Evolutionary conservation across 352 stramenopile genomes (phyloP).

Genomic region (Phytopythium montanum): DNA sequence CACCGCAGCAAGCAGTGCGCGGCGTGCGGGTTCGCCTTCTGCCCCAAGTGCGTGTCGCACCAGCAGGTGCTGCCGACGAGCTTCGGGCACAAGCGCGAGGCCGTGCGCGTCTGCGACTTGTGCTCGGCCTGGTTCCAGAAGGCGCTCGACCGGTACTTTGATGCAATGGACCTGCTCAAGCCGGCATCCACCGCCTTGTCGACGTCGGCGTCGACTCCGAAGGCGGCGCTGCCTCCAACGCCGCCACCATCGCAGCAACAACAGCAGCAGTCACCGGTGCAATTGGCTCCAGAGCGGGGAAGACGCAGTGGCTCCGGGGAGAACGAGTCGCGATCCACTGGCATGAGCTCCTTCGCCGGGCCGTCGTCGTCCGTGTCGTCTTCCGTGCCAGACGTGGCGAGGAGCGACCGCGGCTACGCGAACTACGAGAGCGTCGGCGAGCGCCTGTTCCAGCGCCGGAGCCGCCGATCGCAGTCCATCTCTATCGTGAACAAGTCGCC

Average conservation of each 20-base stretch:
- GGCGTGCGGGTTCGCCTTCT: conserved; percentile 57
- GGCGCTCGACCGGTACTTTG: conserved; percentile 63
- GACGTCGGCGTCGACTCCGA: too few species aligned
- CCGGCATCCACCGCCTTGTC: too few species aligned
- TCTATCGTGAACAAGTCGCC: conserved; percentile 17
- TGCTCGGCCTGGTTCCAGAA: conserved; percentile 67
- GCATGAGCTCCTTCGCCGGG: background rate
- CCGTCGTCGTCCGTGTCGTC: background rate
- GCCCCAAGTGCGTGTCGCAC: conserved; percentile 56
- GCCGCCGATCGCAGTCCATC: conserved; percentile 18
- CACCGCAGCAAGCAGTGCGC: conserved; percentile 59
- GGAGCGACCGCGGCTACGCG: background rate
- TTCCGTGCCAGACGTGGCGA: background rate
- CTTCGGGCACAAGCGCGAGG: conserved; percentile 52
- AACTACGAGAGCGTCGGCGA: background rate
- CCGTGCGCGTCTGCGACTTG: conserved; percentile 52
- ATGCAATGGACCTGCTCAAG: conserved; percentile 43
- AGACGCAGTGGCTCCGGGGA: background rate
- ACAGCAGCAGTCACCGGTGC: conserved; percentile 13
- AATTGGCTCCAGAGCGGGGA: background rate
- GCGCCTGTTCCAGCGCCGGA: background rate
- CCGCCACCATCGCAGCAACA: conserved; percentile 7
- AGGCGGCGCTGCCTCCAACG: conserved; percentile 10
- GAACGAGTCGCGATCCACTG: background rate
- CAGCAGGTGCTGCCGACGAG: conserved; percentile 46